A percentile compares a stretch with the other conserved stretches of the same genome.
Conservation (phyloP, 495 filamentous ascomycete genomes). For the Tuber magnatum region DNA sequence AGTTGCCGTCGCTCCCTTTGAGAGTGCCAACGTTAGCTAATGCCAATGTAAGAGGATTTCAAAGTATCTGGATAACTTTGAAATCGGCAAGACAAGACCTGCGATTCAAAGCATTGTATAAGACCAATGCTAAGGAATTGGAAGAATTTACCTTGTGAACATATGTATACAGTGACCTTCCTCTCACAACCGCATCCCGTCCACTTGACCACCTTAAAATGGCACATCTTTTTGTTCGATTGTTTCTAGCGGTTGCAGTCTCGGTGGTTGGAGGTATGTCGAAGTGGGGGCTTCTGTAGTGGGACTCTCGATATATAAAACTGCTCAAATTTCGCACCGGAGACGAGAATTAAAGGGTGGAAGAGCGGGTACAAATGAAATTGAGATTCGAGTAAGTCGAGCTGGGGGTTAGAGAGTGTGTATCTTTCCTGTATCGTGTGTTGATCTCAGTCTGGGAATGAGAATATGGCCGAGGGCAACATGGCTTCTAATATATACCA, state of each 20-base stretch:
- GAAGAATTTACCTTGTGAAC: conserved; percentile 17
- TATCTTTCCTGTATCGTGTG: neutral
- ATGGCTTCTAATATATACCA: neutral
- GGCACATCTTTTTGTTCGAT: conserved; percentile 19
- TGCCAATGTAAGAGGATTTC: too few relatives aligned
- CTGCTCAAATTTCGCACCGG: neutral
- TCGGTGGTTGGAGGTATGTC: neutral
- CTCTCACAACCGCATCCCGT: conserved; percentile 24
- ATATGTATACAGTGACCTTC: conserved; percentile 20
- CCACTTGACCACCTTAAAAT: conserved; percentile 30
- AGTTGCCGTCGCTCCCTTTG: conserved; percentile 19
- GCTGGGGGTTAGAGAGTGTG: neutral
- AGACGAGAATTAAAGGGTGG: neutral
- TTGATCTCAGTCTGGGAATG: neutral
- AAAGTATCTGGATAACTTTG: neutral
- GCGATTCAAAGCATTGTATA: neutral
- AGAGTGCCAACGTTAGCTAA: conserved; percentile 1
- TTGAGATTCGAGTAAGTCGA: neutral
- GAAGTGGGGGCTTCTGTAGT: neutral
- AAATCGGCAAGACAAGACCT: neutral
- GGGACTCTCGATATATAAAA: neutral
- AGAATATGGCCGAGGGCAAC: neutral
- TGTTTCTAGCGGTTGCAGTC: neutral
- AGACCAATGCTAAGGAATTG: neutral
- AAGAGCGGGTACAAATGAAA: neutral